Conservation (phyloP, 805 yeast genomes). For the Metahyphopichia silvanorum region DNA sequence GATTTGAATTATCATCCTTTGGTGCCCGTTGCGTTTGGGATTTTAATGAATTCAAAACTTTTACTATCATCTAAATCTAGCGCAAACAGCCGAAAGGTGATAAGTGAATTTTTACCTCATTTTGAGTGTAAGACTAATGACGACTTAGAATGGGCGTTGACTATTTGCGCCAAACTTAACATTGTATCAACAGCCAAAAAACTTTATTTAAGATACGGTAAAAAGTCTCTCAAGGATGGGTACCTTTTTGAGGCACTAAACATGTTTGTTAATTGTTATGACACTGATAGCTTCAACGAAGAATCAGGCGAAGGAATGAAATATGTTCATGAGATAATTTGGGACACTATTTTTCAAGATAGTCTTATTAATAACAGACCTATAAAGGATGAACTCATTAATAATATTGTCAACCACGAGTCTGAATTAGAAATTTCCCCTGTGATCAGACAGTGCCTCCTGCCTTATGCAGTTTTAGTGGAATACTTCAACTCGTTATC, state of each 20-base stretch:
- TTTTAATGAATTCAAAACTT: constrained; percentile 40
- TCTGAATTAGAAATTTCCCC: constrained; percentile 43
- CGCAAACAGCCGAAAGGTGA: constrained; percentile 27
- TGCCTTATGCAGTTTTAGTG: constrained; percentile 68
- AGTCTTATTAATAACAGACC: constrained; percentile 50
- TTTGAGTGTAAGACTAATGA: constrained; percentile 64
- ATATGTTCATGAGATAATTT: constrained; percentile 49
- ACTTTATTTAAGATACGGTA: constrained; percentile 50
- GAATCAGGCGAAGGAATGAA: constrained; percentile 30
- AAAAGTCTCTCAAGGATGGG: constrained; percentile 50
- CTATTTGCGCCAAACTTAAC: constrained; percentile 67
- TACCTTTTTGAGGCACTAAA: constrained; percentile 59
- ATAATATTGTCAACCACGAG: constrained; percentile 42
- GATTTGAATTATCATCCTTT: constrained; percentile 50
- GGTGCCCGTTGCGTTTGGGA: constrained; percentile 69
- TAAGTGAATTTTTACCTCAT: constrained; percentile 58
- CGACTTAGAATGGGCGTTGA: constrained; percentile 76
- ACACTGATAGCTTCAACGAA: constrained; percentile 20
- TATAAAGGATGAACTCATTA: constrained; percentile 54
- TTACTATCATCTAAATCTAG: constrained; percentile 43
- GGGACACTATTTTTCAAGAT: constrained; percentile 61
- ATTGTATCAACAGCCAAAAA: constrained; percentile 55
- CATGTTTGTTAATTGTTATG: constrained; percentile 63
- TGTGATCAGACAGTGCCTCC: constrained; percentile 59
- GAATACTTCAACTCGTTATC: constrained; percentile 41